These are phyloP conservation scores for Aspergillus hancockii DNA, from an alignment of 495 filamentous ascomycete genomes.

Conservation along the genomic window DNA sequence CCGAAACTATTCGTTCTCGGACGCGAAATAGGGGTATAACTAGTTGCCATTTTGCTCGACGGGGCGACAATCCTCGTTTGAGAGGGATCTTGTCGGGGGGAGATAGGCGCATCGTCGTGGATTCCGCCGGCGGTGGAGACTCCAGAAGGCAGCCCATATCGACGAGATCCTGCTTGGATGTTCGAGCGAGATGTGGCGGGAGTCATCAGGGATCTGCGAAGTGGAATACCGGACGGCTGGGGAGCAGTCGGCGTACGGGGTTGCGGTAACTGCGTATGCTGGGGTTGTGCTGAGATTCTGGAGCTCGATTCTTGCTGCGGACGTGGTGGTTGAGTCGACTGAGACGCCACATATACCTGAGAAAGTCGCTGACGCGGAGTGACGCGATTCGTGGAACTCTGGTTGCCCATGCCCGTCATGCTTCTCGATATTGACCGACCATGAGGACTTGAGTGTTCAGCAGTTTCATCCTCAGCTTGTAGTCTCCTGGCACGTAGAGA, in stretches of 20 bases:
- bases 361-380: slow-evolving; percentile 43
- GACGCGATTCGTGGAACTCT: slow-evolving; percentile 28
- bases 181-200: slow-evolving; percentile 45
- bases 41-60: slow-evolving; percentile 41
- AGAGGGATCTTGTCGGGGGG: slow-evolving; percentile 27
- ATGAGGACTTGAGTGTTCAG: slow-evolving; percentile 24
- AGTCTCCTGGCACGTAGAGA: slow-evolving; percentile 38
- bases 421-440: slow-evolving; percentile 41
- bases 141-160: slow-evolving; percentile 42
- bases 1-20: slow-evolving; percentile 44
- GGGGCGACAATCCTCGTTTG: slow-evolving; percentile 41
- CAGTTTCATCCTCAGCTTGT: slow-evolving; percentile 35
- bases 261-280: slow-evolving; percentile 27
- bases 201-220: slow-evolving; percentile 45
- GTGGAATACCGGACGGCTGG: slow-evolving; percentile 42
- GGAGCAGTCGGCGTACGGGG: slow-evolving; percentile 45
- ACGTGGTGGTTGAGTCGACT: slow-evolving; percentile 21
- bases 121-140: slow-evolving; percentile 21
- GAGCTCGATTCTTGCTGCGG: slow-evolving; percentile 27
- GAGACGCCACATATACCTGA: slow-evolving; percentile 41
- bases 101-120: slow-evolving; percentile 14
- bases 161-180: slow-evolving; percentile 48
- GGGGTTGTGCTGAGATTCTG: slow-evolving; percentile 22
- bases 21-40: slow-evolving; percentile 46
- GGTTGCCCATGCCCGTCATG: slow-evolving; percentile 39